Evolutionary conservation across 805 yeast genomes (phyloP).

Genomic region (Osmozyma mogii): DNA sequence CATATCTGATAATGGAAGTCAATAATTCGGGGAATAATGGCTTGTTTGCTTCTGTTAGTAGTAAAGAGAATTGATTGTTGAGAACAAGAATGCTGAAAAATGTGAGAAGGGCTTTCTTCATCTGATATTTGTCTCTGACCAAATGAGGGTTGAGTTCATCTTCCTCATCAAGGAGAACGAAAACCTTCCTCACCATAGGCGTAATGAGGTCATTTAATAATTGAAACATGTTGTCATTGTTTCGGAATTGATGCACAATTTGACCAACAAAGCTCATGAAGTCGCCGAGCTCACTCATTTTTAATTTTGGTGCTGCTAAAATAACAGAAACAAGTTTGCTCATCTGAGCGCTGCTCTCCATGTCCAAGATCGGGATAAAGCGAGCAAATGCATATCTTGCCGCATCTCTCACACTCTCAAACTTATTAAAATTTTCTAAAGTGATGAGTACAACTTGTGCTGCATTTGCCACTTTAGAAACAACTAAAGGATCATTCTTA

Average conservation of each 20-base stretch:
- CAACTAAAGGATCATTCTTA: conserved; percentile 27
- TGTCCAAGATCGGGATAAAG: conserved; percentile 64
- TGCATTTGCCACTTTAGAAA: conserved; percentile 46
- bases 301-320: conserved; percentile 48
- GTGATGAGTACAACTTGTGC: conserved; percentile 81
- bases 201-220: conserved; percentile 64
- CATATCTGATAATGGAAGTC: conserved; percentile 55
- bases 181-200: conserved; percentile 65
- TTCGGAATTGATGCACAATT: conserved; percentile 68
- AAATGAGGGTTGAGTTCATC: conserved; percentile 48
- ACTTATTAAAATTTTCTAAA: conserved; percentile 61
- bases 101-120: conserved; percentile 64
- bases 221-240: conserved; percentile 60
- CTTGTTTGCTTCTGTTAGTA: conserved; percentile 63
- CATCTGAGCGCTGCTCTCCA: conserved; percentile 38
- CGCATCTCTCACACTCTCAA: conserved; percentile 72
- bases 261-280: conserved; percentile 85
- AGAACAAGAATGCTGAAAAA: conserved; percentile 63
- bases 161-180: conserved; percentile 35
- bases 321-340: conserved; percentile 62
- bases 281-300: conserved; percentile 62
- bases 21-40: conserved; percentile 52
- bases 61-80: conserved; percentile 72
- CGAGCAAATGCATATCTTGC: conserved; percentile 83
- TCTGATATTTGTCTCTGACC: conserved; percentile 51